A percentile compares a stretch with the other conserved stretches of the same genome.
These are phyloP conservation scores for Coniochaeta sp. DNA, from an alignment of 2,329 filamentous ascomycete genomes.

Conservation along the genomic window DNA sequence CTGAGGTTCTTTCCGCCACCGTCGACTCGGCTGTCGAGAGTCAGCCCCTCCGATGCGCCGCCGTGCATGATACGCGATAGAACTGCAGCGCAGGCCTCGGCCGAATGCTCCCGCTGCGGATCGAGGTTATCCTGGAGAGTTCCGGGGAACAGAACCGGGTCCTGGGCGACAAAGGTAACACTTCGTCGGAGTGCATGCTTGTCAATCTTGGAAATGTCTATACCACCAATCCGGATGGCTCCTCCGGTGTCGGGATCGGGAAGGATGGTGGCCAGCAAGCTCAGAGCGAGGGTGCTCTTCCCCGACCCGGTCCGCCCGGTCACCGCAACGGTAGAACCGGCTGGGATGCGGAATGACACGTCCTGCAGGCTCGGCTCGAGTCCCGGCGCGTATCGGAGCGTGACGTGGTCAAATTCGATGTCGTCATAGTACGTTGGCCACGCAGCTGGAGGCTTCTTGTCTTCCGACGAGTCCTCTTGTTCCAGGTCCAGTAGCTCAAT, in stretches of 20 bases:
- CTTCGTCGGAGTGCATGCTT: conserved; percentile 48
- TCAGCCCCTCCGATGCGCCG: conserved; percentile 19
- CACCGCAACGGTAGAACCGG: conserved; percentile 54
- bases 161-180: conserved; percentile 57
- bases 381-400: conserved; percentile 70
- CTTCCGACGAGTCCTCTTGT: conserved; percentile 60
- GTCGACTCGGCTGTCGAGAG: conserved; percentile 44
- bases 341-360: conserved; percentile 66
- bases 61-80: conserved; percentile 54
- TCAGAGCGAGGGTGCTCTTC: conserved; percentile 68
- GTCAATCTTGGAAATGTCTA: conserved; percentile 45
- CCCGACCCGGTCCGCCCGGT: conserved; percentile 81
- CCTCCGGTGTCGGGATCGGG: conserved; percentile 35
- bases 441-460: conserved; percentile 58
- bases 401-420: conserved; percentile 70
- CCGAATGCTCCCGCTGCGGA: conserved; percentile 51
- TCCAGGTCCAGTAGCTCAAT: conserved; percentile 75
- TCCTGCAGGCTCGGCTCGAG: conserved; percentile 65
- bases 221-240: conserved; percentile 43
- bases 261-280: conserved; percentile 48
- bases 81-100: conserved; percentile 39
- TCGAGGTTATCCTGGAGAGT: conserved; percentile 60
- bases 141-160: conserved; percentile 54
- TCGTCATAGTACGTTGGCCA: conserved; percentile 71
- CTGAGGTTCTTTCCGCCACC: conserved; percentile 54